Conservation (phyloP, 495 filamentous ascomycete genomes). For the Neurospora sp. region DNA sequence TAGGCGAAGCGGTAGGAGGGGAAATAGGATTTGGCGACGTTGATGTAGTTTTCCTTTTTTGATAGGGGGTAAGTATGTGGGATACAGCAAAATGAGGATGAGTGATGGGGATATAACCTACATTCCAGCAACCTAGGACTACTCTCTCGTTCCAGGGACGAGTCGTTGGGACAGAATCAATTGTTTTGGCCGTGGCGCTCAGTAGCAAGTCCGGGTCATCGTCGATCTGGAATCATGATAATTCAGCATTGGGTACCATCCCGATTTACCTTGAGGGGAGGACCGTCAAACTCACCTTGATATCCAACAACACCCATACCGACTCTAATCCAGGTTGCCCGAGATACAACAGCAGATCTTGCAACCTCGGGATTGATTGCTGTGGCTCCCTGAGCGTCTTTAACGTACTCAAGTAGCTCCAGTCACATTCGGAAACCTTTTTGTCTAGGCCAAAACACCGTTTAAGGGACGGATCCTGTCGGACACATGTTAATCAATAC, state of each 20-base stretch:
- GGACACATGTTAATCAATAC: not conserved
- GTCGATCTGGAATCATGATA: slow-evolving; percentile 31
- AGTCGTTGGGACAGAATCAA: slow-evolving; percentile 40
- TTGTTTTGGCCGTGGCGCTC: slow-evolving; percentile 48
- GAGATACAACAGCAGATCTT: slow-evolving; percentile 68
- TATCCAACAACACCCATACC: slow-evolving; percentile 78
- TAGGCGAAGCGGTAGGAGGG: slow-evolving; percentile 58
- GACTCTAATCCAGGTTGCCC: slow-evolving; percentile 46
- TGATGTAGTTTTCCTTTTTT: slow-evolving; percentile 49
- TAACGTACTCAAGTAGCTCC: slow-evolving; percentile 57
- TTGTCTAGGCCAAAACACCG: slow-evolving; percentile 67
- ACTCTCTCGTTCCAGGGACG: slow-evolving; percentile 62
- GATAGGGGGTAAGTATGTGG: slow-evolving; percentile 1
- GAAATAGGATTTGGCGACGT: slow-evolving; percentile 47
- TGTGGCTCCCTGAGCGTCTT: slow-evolving; percentile 57
- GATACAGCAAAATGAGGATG: not conserved
- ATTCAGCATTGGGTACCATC: slow-evolving; percentile 1
- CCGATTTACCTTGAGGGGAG: not conserved
- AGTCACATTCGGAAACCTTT: slow-evolving; percentile 66
- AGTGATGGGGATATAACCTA: slow-evolving; percentile 21
- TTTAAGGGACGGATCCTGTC: slow-evolving; percentile 62
- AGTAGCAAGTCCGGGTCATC: slow-evolving; percentile 66
- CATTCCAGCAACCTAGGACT: slow-evolving; percentile 71
- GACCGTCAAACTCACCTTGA: slow-evolving; percentile 51
- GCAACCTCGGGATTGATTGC: slow-evolving; percentile 60